A percentile compares a stretch with the other conserved stretches of the same genome.
These are phyloP conservation scores for Euryodendron excelsum DNA, from an alignment of 148 eudicot genomes.

Conservation along the genomic window DNA sequence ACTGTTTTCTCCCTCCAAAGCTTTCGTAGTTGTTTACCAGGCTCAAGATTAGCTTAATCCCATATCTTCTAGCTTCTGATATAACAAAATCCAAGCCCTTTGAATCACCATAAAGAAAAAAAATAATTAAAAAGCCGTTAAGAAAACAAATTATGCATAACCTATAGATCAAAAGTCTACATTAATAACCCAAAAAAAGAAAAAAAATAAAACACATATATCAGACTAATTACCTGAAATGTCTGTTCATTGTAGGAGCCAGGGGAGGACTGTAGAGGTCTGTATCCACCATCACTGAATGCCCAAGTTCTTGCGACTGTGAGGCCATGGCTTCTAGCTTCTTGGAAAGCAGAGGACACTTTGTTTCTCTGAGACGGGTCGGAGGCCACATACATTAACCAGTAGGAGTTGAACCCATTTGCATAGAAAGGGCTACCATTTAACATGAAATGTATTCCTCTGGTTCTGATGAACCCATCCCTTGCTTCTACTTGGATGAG, in stretches of 20 bases:
- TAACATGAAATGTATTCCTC: conserved; percentile 41
- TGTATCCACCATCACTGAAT: conserved; percentile 59
- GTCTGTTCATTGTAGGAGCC: conserved; percentile 63
- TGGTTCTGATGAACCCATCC: conserved; percentile 36
- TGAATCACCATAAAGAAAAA: background rate
- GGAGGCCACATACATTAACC: conserved; percentile 62
- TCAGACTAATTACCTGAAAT: conserved; percentile 51
- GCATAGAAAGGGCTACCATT: conserved; percentile 49
- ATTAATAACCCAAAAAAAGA: no score
- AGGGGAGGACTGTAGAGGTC: conserved; percentile 59
- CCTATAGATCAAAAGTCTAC: no score
- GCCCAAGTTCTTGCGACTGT: conserved; percentile 68
- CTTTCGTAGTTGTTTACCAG: conserved; percentile 55
- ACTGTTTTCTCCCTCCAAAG: conserved; percentile 68
- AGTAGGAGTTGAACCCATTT: conserved; percentile 80
- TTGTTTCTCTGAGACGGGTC: conserved; percentile 40
- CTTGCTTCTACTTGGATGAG: conserved; percentile 15
- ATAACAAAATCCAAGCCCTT: conserved; percentile 78
- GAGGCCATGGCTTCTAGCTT: conserved; percentile 51
- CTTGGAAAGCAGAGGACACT: conserved; percentile 41
- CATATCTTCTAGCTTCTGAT: conserved; percentile 59
- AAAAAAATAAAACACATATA: no score
- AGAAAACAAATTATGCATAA: no score
- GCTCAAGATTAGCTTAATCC: conserved; percentile 48
- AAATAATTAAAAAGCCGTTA: background rate